Evolutionary conservation across 2,329 filamentous ascomycete species (phyloP), one percentile per base, ranked within the genome.

Genomic region (Alternaria sp.): DNA sequence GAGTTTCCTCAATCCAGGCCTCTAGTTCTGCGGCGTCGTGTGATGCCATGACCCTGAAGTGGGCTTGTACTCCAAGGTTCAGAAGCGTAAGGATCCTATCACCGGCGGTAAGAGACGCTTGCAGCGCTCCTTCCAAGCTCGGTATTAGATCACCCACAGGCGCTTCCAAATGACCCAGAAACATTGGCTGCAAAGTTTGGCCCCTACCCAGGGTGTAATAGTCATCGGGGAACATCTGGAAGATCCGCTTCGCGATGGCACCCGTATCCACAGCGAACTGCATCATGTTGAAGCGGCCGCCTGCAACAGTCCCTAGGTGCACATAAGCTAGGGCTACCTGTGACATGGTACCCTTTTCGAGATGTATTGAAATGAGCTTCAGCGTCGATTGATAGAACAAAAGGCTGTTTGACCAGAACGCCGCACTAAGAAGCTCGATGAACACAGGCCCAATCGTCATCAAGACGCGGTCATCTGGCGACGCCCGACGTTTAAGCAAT

Each of bases 301-400:
- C 82, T 2, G 88, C 86, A 57, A 94, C 86, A 67, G 88, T 86
- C 22, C 87, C 87, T 14, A 93, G 72, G 66, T 93, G 85, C 3
- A 93, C 78, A 67, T 92, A 92, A 1, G 84, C 85, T 28, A 89
- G 84, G 16, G 88, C 88, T 2, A 88, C 88, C 73, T 94, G 90
- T 5, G 90, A 87, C 64, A 90, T 91, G 6, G 85, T 81, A 0
- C 90, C 91, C 11, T 81, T 80, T 3, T 83, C 81, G 7, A 94
- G 79, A 71, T 91, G 89, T 54, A 89, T 82, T 54, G 88, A 82
- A 56, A 93, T 80, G 81, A 93, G 87, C 61, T 88, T 83, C 14
- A 94, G 79, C 0, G 87, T 83, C 26, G 90, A 83, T 66, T 91
- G 87, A 73, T 92, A 94, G 72, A 91, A 93, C n/a, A 88, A 83